A percentile compares a stretch with the other conserved stretches of the same genome.
Conservation (phyloP, 208 protist species). For the Acanthamoeba healyi region DNA sequence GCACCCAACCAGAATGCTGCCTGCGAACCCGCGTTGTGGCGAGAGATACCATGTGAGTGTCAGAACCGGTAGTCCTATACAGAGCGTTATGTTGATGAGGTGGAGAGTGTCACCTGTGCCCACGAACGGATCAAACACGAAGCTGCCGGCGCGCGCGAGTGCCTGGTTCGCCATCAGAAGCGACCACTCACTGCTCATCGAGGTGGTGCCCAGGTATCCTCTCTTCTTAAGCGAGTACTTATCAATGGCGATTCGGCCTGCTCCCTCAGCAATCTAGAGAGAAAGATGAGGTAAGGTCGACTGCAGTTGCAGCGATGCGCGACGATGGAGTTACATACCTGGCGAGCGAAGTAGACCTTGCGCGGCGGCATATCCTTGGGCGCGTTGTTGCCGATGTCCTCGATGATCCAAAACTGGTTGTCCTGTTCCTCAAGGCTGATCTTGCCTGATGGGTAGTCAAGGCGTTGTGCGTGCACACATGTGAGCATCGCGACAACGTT, state of each 20-base stretch:
- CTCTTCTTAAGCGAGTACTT: constrained; percentile 92
- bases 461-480: neutral
- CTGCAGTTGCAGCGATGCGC: neutral
- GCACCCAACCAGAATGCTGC: constrained; percentile 92
- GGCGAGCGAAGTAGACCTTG: constrained; percentile 62
- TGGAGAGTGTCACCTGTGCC: constrained; percentile 84
- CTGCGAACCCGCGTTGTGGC: too few relatives aligned
- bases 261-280: neutral
- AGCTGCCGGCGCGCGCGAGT: constrained; percentile 83
- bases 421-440: neutral
- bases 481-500: too few relatives aligned
- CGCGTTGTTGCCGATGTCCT: constrained; percentile 19
- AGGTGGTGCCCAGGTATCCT: constrained; percentile 96
- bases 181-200: constrained; percentile 96
- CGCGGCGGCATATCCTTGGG: neutral
- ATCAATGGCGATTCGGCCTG: constrained; percentile 79
- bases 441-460: constrained; percentile 11
- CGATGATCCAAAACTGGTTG: constrained; percentile 60
- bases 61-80: neutral
- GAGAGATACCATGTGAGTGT: neutral
- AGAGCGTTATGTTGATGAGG: neutral
- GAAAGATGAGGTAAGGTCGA: neutral
- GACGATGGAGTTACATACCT: neutral
- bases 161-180: constrained; percentile 94
- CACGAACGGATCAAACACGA: constrained; percentile 96